Evolutionary conservation across 495 filamentous ascomycete species (phyloP).

Genomic region (Stereocaulon alpinum): DNA sequence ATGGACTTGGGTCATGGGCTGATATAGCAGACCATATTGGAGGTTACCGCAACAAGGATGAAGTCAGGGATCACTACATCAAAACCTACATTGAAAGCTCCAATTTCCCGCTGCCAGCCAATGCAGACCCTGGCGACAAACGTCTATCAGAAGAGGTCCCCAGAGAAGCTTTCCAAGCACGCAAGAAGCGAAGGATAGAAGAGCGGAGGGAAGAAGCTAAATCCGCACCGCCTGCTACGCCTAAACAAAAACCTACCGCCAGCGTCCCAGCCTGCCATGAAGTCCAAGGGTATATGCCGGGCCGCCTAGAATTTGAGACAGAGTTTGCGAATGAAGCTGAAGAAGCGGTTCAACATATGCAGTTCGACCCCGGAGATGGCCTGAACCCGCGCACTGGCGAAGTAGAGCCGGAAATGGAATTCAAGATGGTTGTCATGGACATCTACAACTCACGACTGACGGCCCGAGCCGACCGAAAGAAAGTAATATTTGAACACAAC

Average conservation of each 20-base stretch:
- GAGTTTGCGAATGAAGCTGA: constrained; percentile 97
- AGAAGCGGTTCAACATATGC: constrained; percentile 95
- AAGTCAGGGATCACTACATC: constrained; percentile 87
- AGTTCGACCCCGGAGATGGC: constrained; percentile 93
- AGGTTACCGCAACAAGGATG: constrained; percentile 85
- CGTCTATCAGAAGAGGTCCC: constrained; percentile 66
- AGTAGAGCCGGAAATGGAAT: constrained; percentile 84
- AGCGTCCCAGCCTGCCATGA: constrained; percentile 93
- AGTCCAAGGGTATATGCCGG: constrained; percentile 97
- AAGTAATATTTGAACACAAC: constrained; percentile 90
- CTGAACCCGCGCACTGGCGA: constrained; percentile 72
- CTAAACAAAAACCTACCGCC: constrained; percentile 91
- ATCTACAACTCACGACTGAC: constrained; percentile 94
- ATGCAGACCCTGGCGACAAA: constrained; percentile 70
- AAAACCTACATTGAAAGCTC: constrained; percentile 74
- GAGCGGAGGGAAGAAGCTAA: constrained; percentile 80
- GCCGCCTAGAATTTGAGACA: constrained; percentile 92
- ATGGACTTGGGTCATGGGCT: constrained; percentile 93
- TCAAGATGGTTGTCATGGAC: constrained; percentile 97
- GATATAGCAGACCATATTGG: constrained; percentile 98
- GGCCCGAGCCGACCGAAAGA: constrained; percentile 87
- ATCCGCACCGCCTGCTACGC: constrained; percentile 69
- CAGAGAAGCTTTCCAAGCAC: constrained; percentile 82
- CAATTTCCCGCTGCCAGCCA: constrained; percentile 75
- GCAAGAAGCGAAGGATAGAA: constrained; percentile 93